Base-by-base conservation (phyloP, 495 filamentous ascomycete species). In the Astrothelium subdiscretum region DNA sequence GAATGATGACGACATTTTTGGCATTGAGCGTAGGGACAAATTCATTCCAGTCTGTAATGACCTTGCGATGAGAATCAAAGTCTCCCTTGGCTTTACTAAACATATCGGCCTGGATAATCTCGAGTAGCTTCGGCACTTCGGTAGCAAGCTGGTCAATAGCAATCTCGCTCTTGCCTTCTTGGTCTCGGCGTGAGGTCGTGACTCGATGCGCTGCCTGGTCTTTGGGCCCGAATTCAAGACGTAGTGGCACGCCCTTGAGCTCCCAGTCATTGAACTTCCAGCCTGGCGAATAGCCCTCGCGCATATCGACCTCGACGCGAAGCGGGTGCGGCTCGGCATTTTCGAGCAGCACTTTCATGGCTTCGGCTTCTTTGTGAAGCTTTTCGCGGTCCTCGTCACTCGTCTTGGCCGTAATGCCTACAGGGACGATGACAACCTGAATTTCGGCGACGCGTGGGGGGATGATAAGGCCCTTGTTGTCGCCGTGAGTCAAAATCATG, bases 251-350 rank as follows among this genome's bases (percentile, higher is more conserved):
- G 72, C 94, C 94, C 74, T 90, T 91, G 63, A 96, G 79, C 75
- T 98, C 95, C 88, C 88, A 95, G 76, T 97, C 89, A 78, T 94
- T 94, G 81, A 97, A 97, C 75, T 98, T 97, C 83, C 86, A 96
- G 65, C 89, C 92, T 15, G 94, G 91, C 62, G 89, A 92, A 78
- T 96, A 91, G 62, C 84, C 85, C 8, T 96, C 90, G 44, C 94
- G 85, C 65, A 80, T 77, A 73, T 98, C 94, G 62, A 83, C 83
- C 44, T 90, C 77, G 43, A 80, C 70, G 8, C 79, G 76, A 1
- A 81, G 69, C 8, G 35, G 35, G 35, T 38, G 8, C 15, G 35
- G 35, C 32, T 72, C 66, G 31, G 67, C 73, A n/a, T 72, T 70
- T 42, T 75, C 68, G 51, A 80, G 71, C 61, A 73, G 80, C 22